Conservation (phyloP, 805 yeast genomes). For the Ogataea methylovora region DNA sequence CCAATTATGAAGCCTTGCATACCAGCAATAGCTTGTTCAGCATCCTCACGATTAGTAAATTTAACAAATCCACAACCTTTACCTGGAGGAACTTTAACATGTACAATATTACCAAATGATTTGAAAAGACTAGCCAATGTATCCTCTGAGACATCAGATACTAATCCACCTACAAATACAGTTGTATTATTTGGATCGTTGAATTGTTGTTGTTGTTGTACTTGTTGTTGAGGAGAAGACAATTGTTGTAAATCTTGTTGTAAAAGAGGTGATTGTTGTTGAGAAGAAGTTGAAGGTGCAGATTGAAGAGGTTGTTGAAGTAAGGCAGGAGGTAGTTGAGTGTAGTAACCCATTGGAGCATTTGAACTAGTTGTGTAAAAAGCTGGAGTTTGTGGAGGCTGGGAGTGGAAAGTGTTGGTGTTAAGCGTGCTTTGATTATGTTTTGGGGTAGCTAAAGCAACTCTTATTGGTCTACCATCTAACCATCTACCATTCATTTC, state of each 20-base stretch:
- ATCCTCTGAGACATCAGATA: conserved; percentile 55
- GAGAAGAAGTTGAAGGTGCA: not conserved
- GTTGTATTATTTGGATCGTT: conserved; percentile 71
- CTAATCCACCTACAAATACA: conserved; percentile 60
- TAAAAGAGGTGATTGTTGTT: too few species aligned
- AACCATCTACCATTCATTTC: conserved; percentile 80
- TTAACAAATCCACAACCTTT: conserved; percentile 77
- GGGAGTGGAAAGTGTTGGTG: too few species aligned
- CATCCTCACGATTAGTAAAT: conserved; percentile 59
- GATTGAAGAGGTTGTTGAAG: conserved; percentile 2
- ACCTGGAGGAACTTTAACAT: conserved; percentile 70
- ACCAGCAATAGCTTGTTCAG: conserved; percentile 68
- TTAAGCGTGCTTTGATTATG: too few species aligned
- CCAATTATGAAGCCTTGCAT: conserved; percentile 75
- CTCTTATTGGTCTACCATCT: conserved; percentile 70
- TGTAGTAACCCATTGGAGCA: conserved; percentile 18
- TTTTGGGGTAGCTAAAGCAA: conserved; percentile 75
- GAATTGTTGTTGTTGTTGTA: conserved; percentile 10
- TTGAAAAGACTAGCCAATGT: conserved; percentile 55
- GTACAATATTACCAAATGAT: conserved; percentile 65
- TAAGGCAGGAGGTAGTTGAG: conserved; percentile 11
- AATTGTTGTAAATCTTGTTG: not conserved
- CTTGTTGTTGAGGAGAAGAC: not conserved
- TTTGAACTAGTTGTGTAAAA: too few species aligned
- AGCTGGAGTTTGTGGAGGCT: too few species aligned